A percentile compares a stretch with the other conserved stretches of the same genome.
These are phyloP conservation scores for Peronospora farinosa DNA, from an alignment of 352 stramenopile genomes.

Conservation along the genomic window DNA sequence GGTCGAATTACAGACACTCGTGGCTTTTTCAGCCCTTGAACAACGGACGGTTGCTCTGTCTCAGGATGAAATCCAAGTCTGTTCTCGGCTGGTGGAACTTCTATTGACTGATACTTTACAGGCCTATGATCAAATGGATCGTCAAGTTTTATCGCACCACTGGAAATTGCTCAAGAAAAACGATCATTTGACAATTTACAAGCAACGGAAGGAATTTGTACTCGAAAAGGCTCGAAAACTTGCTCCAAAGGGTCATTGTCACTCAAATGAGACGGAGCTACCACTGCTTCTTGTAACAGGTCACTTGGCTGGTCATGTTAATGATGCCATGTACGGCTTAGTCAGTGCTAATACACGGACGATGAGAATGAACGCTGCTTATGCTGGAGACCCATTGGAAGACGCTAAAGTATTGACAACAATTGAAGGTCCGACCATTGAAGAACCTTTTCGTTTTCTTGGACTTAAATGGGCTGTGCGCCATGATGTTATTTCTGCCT, in stretches of 20 bases:
- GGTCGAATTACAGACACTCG: conserved; percentile 33
- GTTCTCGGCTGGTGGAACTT: conserved; percentile 31
- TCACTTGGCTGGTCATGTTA: conserved; percentile 37
- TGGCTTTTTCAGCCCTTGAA: conserved; percentile 28
- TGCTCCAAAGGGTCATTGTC: conserved; percentile 3
- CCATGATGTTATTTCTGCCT: conserved; percentile 23
- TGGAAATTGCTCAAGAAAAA: conserved; percentile 67
- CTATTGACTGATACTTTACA: conserved; percentile 36
- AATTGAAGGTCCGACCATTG: conserved; percentile 29
- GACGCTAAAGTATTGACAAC: conserved; percentile 41
- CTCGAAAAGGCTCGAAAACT: too few relatives aligned
- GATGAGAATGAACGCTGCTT: conserved; percentile 59
- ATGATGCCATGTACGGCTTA: conserved; percentile 61
- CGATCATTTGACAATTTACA: conserved; percentile 52
- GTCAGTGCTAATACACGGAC: conserved; percentile 38
- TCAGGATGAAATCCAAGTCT: conserved; percentile 45
- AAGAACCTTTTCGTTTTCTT: conserved; percentile 50
- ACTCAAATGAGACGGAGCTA: conserved; percentile 20
- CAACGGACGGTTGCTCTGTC: conserved; percentile 35
- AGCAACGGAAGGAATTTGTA: conserved; percentile 32
- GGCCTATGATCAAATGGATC: conserved; percentile 26
- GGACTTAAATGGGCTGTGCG: conserved; percentile 52
- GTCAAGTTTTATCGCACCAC: conserved; percentile 35
- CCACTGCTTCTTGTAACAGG: conserved; percentile 45
- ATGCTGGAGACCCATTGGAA: conserved; percentile 32